Evolutionary conservation across 441 rosid genomes (phyloP).

Genomic region (Pelargonium australe): DNA sequence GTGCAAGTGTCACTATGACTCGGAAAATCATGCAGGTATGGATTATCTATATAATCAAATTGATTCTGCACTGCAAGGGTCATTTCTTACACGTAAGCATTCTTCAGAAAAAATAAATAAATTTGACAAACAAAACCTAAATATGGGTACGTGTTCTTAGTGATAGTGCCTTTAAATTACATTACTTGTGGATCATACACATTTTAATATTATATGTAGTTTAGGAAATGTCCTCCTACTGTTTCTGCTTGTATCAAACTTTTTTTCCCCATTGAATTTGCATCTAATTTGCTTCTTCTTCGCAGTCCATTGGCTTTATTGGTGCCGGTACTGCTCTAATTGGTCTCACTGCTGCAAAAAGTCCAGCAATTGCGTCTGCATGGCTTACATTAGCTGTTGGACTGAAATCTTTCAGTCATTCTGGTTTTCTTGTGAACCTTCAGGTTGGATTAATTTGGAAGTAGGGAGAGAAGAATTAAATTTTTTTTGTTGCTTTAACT

Average conservation of each 20-base stretch:
- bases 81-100: background rate
- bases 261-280: constrained; percentile 4
- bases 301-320: constrained; percentile 83
- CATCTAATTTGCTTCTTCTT: constrained; percentile 21
- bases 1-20: constrained; percentile 66
- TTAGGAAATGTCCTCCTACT: background rate
- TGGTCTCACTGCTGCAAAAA: constrained; percentile 68
- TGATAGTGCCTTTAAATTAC: background rate
- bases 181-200: background rate
- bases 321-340: constrained; percentile 77
- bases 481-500: background rate
- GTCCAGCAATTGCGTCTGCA: constrained; percentile 67
- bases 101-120: background rate
- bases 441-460: constrained; percentile 45
- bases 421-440: constrained; percentile 89
- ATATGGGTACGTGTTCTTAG: background rate
- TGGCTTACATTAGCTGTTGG: constrained; percentile 93
- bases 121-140: background rate
- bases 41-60: background rate
- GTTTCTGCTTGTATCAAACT: background rate
- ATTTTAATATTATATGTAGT: background rate
- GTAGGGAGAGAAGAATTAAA: constrained; percentile 3
- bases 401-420: constrained; percentile 85
- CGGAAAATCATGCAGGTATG: constrained; percentile 92
- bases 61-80: background rate